Conservation (phyloP, 2,329 filamentous ascomycete species). For the Metarhizium robertsii region DNA sequence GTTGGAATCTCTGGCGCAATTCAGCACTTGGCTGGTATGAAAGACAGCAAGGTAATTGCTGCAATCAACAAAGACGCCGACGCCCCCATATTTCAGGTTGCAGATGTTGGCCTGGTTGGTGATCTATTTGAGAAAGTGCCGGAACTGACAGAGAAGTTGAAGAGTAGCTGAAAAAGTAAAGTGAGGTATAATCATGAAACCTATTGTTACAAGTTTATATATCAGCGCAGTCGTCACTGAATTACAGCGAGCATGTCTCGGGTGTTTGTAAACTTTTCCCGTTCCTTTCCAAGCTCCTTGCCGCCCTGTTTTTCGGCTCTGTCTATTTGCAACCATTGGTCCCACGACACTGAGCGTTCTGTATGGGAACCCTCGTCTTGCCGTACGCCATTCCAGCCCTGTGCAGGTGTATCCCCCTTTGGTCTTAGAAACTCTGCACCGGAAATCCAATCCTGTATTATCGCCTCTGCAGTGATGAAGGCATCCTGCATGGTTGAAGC, state of each 20-base stretch:
- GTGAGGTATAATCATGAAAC: neutral
- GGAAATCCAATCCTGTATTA: conserved; percentile 64
- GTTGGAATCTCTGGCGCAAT: conserved; percentile 96
- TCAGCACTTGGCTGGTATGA: conserved; percentile 98
- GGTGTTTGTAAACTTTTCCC: conserved; percentile 58
- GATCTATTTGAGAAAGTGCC: conserved; percentile 95
- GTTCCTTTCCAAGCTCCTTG: conserved; percentile 57
- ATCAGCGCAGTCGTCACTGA: conserved; percentile 17
- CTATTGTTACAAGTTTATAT: neutral
- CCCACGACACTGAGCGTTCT: conserved; percentile 63
- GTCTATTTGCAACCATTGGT: conserved; percentile 79
- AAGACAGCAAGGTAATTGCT: conserved; percentile 99
- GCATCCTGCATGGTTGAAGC: conserved; percentile 94
- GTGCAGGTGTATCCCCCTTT: conserved; percentile 2
- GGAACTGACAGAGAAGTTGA: conserved; percentile 91
- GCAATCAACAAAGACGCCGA: conserved; percentile 97
- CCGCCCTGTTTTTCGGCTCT: conserved; percentile 63
- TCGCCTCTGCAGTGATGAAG: conserved; percentile 77
- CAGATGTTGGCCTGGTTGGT: conserved; percentile 89
- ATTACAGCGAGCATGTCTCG: conserved; percentile 49
- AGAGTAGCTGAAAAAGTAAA: conserved; percentile 33
- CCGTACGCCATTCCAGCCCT: conserved; percentile 71
- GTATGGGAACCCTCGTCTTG: conserved; percentile 44
- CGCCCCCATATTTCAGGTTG: conserved; percentile 96
- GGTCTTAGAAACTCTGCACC: conserved; percentile 29